A percentile compares a stretch with the other conserved stretches of the same genome.
Conservation (phyloP, 2,329 filamentous ascomycete genomes). For the Fusarium annulatum region DNA sequence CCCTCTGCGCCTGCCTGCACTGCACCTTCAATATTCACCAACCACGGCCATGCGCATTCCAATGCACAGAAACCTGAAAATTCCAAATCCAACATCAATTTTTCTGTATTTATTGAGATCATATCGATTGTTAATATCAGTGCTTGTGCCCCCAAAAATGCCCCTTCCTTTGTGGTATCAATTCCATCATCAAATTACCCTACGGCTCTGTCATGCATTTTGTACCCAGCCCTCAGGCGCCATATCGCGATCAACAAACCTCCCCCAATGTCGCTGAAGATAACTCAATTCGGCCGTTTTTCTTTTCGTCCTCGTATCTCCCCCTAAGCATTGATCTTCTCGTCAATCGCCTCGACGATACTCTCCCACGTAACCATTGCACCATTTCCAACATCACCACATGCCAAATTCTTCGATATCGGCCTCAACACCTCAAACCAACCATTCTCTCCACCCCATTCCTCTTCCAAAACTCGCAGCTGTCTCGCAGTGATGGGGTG, state of each 20-base stretch:
- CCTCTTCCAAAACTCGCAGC: slow-evolving; percentile 73
- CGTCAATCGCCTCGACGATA: slow-evolving; percentile 75
- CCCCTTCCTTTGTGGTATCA: neutral
- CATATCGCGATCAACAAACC: neutral
- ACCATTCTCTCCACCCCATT: slow-evolving; percentile 71
- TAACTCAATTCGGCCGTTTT: fast-evolving
- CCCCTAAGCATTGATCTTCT: slow-evolving; percentile 51
- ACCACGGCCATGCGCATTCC: neutral
- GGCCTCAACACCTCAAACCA: slow-evolving; percentile 77
- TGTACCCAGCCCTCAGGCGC: neutral
- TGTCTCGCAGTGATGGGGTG: slow-evolving; percentile 85
- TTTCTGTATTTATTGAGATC: neutral
- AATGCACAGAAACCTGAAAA: neutral
- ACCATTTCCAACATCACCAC: slow-evolving; percentile 84
- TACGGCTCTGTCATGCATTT: slow-evolving; percentile 6
- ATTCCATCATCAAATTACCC: neutral
- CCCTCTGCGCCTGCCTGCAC: fast-evolving
- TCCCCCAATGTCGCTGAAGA: neutral
- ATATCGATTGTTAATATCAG: neutral
- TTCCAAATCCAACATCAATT: neutral
- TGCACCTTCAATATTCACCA: neutral
- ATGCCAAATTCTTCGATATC: slow-evolving; percentile 81
- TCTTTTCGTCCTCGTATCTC: fast-evolving
- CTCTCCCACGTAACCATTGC: slow-evolving; percentile 86
- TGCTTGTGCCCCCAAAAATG: neutral